Conservation (phyloP, 2,329 filamentous ascomycete genomes). For the Colletotrichum acutatum region DNA sequence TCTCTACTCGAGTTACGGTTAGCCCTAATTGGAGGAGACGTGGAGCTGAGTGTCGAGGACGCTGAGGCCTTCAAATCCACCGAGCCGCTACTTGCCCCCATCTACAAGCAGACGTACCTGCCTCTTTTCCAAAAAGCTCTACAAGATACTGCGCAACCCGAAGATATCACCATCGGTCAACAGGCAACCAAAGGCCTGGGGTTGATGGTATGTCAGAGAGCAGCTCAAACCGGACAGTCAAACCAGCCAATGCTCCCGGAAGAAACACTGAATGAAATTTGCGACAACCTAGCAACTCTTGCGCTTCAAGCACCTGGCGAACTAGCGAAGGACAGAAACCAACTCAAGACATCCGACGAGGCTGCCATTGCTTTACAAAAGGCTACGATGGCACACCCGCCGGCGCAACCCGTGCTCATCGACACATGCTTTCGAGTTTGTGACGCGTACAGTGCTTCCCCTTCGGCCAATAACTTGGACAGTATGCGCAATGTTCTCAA, state of each 20-base stretch:
- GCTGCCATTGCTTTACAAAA: conserved; percentile 53
- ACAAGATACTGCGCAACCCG: conserved; percentile 44
- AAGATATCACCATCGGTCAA: conserved; percentile 53
- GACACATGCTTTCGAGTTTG: conserved; percentile 31
- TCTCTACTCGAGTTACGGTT: conserved; percentile 60
- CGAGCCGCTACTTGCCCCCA: conserved; percentile 50
- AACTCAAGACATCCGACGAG: conserved; percentile 49
- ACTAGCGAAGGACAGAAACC: conserved; percentile 29
- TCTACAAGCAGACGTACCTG: conserved; percentile 58
- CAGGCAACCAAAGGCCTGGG: conserved; percentile 59
- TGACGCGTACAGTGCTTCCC: conserved; percentile 17
- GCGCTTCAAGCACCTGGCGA: conserved; percentile 41
- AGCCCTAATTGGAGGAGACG: conserved; percentile 47
- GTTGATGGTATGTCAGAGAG: conserved; percentile 55
- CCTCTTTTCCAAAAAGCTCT: conserved; percentile 46
- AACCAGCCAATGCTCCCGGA: conserved; percentile 30
- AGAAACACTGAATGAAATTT: conserved; percentile 47
- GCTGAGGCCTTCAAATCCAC: conserved; percentile 50
- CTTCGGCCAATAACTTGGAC: conserved; percentile 19
- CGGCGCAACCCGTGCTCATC: conserved; percentile 49
- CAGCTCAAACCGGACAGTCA: conserved; percentile 36
- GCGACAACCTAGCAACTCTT: conserved; percentile 41
- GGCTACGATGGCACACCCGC: conserved; percentile 48
- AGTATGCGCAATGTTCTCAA: conserved; percentile 39
- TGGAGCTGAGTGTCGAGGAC: conserved; percentile 46